phyloP scores from a whole-genome alignment of 345 rosid species.

The Lumnitzera racemosa region DNA sequence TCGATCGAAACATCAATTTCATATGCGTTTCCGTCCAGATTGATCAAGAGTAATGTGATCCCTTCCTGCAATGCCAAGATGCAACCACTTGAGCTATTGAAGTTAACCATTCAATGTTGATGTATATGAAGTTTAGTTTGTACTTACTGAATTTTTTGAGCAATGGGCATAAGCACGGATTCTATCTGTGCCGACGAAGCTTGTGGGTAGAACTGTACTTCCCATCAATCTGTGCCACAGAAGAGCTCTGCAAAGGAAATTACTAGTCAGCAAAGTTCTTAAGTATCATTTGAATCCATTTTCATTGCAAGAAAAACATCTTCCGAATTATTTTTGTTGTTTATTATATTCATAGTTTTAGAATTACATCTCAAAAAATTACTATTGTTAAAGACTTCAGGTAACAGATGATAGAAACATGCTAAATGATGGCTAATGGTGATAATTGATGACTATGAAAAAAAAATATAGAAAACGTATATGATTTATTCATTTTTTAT shows the following conservation, averaged over 20 bases:
- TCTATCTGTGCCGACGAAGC: constrained; percentile 22
- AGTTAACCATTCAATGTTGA: background rate
- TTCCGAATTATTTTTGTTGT: no score
- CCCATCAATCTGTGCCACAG: constrained; percentile 50
- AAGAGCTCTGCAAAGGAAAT: constrained; percentile 27
- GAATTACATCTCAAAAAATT: no score
- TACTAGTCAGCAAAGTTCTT: background rate
- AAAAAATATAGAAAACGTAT: no score
- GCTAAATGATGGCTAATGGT: no score
- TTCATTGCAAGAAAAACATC: no score
- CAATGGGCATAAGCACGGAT: constrained; percentile 35
- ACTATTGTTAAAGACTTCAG: no score
- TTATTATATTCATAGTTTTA: no score
- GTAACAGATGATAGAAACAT: no score
- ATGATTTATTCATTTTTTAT: no score
- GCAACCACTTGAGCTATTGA: background rate
- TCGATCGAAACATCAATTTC: constrained; percentile 21
- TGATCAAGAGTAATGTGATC: constrained; percentile 41
- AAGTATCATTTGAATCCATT: no score
- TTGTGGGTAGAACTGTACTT: constrained; percentile 20
- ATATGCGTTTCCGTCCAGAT: constrained; percentile 28
- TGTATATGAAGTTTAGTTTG: background rate
- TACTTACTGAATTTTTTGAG: constrained; percentile 19
- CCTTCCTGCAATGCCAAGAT: constrained; percentile 25
- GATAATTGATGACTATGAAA: no score